These are phyloP conservation scores for Parsonsia alboflavescens DNA, from an alignment of 257 asterid species.

Conservation along the genomic window DNA sequence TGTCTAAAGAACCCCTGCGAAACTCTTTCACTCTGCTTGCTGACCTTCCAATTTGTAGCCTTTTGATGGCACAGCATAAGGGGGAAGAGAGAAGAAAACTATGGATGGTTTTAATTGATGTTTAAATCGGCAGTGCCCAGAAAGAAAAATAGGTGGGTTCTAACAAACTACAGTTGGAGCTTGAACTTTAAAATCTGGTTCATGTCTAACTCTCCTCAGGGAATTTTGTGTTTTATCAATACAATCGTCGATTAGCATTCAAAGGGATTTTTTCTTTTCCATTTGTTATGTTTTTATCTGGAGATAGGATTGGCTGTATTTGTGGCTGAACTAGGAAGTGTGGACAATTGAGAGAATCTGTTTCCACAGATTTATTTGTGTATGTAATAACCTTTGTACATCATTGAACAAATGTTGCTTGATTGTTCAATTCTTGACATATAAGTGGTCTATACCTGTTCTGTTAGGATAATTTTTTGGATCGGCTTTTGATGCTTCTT, in stretches of 20 bases:
- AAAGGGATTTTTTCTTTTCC: not conserved
- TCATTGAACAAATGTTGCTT: not conserved
- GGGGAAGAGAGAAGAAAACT: not conserved
- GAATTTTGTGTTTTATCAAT: not conserved
- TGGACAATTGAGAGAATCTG: not conserved
- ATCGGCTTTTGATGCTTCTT: slow-evolving; percentile 1
- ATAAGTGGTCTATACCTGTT: not conserved
- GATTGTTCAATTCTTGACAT: not conserved
- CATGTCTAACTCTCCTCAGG: not conserved
- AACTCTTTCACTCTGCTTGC: not conserved
- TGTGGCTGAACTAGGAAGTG: not conserved
- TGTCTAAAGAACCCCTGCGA: not conserved
- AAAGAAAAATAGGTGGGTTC: not conserved
- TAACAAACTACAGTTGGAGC: not conserved
- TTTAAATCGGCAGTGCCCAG: not conserved
- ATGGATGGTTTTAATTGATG: not conserved
- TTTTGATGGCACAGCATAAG: not conserved
- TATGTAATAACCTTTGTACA: not conserved
- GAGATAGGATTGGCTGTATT: not conserved
- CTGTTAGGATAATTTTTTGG: not conserved
- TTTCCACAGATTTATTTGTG: not conserved
- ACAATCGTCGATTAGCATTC: not conserved
- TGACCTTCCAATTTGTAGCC: not conserved
- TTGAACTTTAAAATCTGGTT: not conserved
- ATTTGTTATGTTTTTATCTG: not conserved